These are phyloP conservation scores for Cyberlindnera amylophila DNA, from an alignment of 805 yeast species.

Conservation along the genomic window DNA sequence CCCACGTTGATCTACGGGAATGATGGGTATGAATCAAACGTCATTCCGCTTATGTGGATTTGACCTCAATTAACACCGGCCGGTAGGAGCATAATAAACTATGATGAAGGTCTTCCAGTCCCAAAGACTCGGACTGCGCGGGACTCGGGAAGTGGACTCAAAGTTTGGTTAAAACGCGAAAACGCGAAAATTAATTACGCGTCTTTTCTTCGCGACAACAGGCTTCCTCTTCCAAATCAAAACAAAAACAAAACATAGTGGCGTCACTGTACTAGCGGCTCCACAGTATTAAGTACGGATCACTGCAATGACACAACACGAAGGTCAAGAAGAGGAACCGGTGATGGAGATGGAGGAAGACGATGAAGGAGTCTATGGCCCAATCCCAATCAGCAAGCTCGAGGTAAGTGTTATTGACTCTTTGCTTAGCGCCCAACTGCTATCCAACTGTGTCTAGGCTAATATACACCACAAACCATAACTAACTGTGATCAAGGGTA, in stretches of 20 bases:
- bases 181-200: constrained; percentile 5
- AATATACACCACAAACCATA: not conserved
- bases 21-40: no score
- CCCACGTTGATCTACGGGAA: no score
- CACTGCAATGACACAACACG: constrained; percentile 14
- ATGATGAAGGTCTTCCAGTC: no score
- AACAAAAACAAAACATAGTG: constrained; percentile 5
- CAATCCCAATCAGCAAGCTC: constrained; percentile 48
- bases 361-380: constrained; percentile 55
- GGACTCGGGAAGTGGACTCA: no score
- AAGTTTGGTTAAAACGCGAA: constrained; percentile 3
- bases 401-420: constrained; percentile 29
- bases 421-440: not conserved
- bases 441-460: not conserved
- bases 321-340: constrained; percentile 13
- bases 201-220: not conserved
- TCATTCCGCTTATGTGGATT: no score
- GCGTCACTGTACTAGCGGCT: not conserved
- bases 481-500: constrained; percentile 42
- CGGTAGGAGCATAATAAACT: no score
- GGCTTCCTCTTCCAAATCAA: constrained; percentile 1
- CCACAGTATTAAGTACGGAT: not conserved
- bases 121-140: no score
- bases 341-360: constrained; percentile 34
- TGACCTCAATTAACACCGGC: no score